Evolutionary conservation across 208 protist species (phyloP), one percentile per base, ranked within the genome.

Genomic region (Acanthamoeba comandoni): DNA sequence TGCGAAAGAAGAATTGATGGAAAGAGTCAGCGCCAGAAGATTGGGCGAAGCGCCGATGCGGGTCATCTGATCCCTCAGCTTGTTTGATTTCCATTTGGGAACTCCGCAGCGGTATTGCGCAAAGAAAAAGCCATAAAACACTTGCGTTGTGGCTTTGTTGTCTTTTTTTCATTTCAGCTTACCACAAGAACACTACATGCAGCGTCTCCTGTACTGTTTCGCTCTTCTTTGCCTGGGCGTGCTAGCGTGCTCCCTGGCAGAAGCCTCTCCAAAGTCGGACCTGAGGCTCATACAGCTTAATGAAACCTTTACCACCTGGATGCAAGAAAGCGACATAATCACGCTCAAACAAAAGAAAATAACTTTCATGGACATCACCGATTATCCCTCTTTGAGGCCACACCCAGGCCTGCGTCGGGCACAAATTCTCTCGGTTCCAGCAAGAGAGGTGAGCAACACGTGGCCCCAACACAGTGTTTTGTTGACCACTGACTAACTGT

Each of bases 291-390:
- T 84, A 24, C 52, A 84, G 73, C 62, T 84, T 26, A 2, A 4
- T 19, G 73, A 58, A 31, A 31, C 17, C 11, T 24, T 29, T 24
- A 49, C 52, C 17, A 55, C 73, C 2, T 84, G 73, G 73, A 49
- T 84, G 26, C 55, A 24, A 9, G 73, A 55, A 31, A 31, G 0
- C 26, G 52, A 84, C 52, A 62, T 84, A 15, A 26, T 64, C 13
- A 8, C 15, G 8, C 73, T 84, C 73, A 84, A 64, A 49, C 29
- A 43, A 26, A 9, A 0, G 24, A 84, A 84, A 55, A 52, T 39
- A 9, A 39, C 64, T 39, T 89, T 89, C 80, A 89, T 89, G 80
- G 80, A 89, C 57, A 52, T 89, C 1, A 89, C 80, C 57, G 80
- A 89, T 48, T 39, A 89, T 22, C 80, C 80, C 80, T 55, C 48